Conservation (phyloP, 257 asterid species). For the Fraxinus anomala region DNA sequence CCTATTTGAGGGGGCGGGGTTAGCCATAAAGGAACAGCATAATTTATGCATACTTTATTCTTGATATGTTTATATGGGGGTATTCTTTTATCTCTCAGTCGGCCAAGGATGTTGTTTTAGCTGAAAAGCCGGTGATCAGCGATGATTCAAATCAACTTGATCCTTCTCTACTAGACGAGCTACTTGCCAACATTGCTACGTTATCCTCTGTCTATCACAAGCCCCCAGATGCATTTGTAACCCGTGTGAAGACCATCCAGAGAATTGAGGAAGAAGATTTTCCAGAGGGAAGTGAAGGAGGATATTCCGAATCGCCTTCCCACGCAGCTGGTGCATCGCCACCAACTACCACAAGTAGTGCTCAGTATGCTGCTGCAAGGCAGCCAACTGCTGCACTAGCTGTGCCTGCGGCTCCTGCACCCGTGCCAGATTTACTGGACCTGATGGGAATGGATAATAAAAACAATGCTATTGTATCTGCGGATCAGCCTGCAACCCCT, state of each 20-base stretch:
- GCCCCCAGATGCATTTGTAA: conserved; percentile 93
- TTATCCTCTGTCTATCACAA: conserved; percentile 98
- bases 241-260: conserved; percentile 86
- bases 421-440: conserved; percentile 92
- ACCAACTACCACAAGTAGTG: conserved; percentile 44
- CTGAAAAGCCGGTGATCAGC: conserved; percentile 97
- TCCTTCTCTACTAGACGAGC: conserved; percentile 92
- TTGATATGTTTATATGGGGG: conserved; percentile 7
- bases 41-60: neutral
- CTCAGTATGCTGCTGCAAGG: conserved; percentile 26
- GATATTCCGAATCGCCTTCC: conserved; percentile 76
- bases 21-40: conserved; percentile 6
- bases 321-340: conserved; percentile 64
- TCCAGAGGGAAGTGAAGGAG: conserved; percentile 77
- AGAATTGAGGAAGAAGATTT: conserved; percentile 96
- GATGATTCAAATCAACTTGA: conserved; percentile 97
- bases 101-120: conserved; percentile 97
- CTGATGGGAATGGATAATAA: conserved; percentile 78
- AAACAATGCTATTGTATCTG: conserved; percentile 66
- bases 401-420: conserved; percentile 50
- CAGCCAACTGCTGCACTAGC: conserved; percentile 46
- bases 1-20: neutral
- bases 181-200: conserved; percentile 93
- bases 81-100: conserved; percentile 59
- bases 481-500: conserved; percentile 59